Evolutionary conservation across 129 eudicot genomes (phyloP), one percentile per base, ranked within the genome.

Genomic region (Pulicaria dysenterica): DNA sequence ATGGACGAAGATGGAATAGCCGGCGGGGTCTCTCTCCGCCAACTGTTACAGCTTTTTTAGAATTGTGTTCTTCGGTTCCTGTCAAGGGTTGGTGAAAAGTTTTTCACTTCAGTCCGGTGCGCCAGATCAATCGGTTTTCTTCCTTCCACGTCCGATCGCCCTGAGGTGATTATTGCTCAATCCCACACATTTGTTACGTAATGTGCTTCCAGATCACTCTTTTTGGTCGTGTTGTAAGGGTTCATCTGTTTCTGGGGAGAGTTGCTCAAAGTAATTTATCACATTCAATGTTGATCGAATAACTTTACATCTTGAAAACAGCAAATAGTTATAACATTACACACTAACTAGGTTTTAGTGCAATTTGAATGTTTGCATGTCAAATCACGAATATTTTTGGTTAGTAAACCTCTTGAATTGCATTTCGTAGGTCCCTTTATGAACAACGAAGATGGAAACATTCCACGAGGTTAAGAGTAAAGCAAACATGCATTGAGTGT

Each of bases 51-150:
- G 51, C 58, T 86, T 24, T 37, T 79, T 81, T 55, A 80, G 85
- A 87, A 78, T 77, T 66, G 81, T 82, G 53, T 81, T 87, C 71
- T 75, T 89, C 40, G 91, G 79, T 60, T 86, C 88, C 79, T 87
- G 44, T 87, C 95, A 9, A 90, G 86, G 78, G 90, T 90, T 66
- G 95, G 98, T 13, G 95, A 94, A 91, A 90, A 86, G 83, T 67
- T 94, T 68, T 70, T 84, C 38, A 94, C 89, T 55, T 90, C 98
- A 57, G 96, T 89, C 73, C 92, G 95, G 36, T 93, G 96, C 12
- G 98, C 98, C 14, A 81, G 95, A 75, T 83, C 96, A 58, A 72
- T 89, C 17, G 85, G 85, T 59, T 81, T 89, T 37, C 88, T 83
- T 16, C 86, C 91, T 69, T 78, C 82, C 13, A 31, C 83, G 14